Base-by-base conservation (phyloP, 305 asterid genomes). In the Ruellia speciosa region DNA sequence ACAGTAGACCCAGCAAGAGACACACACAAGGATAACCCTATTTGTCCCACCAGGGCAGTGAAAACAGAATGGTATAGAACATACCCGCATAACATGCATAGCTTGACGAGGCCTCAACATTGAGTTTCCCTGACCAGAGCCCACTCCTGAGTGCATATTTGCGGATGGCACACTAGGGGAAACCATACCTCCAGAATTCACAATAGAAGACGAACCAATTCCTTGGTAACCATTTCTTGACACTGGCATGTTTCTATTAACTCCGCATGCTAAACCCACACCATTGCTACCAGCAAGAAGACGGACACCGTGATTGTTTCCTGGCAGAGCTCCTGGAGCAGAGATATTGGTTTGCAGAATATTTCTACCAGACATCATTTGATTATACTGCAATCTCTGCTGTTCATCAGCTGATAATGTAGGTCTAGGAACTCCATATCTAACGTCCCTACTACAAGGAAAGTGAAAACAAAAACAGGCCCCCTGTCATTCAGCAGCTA, bases 161-260 rank as follows among this genome's bases (percentile, higher is more conserved):
- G 71, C 67, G 40, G 84, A 40, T 56, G 76, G 54, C 57, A 73
- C 65, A 63, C 79, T 76, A 64, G 88, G 70, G 58, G 89, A 70
- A 66, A 74, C 75, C 78, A 81, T 68, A 66, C 76, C 67, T 52
- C 80, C 94, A 58, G 94, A 72, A 64, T 68, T 85, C 43, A 72
- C 78, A 62, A 72, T 54, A 39, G 88, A 54, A 45, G 95, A 39
- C 55, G 89, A 66, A 47, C 79, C 66, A 49, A 76, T 18, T 66
- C 80, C 89, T 60, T 69, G 89, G 64, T 74, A 75, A 45, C 79
- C 89, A 69, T 85, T 87, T 56, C 89, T 86, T 61, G 75, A 72
- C 72, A 79, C 64, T 58, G 85, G 78, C 75, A 67, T 72, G 69
- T 77, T 72, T 76, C 93, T 71, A 72, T 75, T 80, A 66, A 64